A percentile compares a stretch with the other conserved stretches of the same genome.
These are phyloP conservation scores for Globisporangium alternatum DNA, from an alignment of 352 stramenopile genomes.

Conservation along the genomic window DNA sequence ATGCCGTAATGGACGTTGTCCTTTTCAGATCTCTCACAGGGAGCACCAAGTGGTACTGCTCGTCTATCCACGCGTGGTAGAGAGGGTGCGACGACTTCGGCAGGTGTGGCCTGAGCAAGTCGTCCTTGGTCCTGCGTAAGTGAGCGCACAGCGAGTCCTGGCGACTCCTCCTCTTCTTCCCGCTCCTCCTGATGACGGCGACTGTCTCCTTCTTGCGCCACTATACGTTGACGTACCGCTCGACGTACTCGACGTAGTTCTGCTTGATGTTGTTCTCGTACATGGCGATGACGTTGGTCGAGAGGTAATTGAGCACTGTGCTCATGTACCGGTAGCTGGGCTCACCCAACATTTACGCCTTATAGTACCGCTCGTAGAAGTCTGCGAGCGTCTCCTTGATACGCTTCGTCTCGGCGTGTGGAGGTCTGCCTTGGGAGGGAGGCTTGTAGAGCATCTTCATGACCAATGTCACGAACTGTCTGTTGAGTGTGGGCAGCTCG, in stretches of 20 bases:
- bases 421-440: not conserved
- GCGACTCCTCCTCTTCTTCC: not conserved
- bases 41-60: not conserved
- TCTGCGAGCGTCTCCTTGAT: not conserved
- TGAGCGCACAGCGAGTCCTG: not conserved
- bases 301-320: not conserved
- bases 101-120: not conserved
- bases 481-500: not conserved
- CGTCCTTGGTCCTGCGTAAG: not conserved
- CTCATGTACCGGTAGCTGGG: no score
- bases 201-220: not conserved
- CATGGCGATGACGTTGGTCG: not conserved
- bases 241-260: not conserved
- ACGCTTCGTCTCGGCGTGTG: not conserved
- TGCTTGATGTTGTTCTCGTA: not conserved
- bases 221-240: not conserved
- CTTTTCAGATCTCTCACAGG: not conserved
- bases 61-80: not conserved
- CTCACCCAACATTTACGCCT: not conserved
- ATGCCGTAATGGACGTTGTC: not conserved
- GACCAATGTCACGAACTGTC: not conserved
- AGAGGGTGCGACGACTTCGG: not conserved
- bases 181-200: not conserved
- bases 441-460: not conserved
- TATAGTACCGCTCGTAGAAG: not conserved